Conservation (phyloP, 1,284 basidiomycete genomes). For the Sphagnurus paluster region DNA sequence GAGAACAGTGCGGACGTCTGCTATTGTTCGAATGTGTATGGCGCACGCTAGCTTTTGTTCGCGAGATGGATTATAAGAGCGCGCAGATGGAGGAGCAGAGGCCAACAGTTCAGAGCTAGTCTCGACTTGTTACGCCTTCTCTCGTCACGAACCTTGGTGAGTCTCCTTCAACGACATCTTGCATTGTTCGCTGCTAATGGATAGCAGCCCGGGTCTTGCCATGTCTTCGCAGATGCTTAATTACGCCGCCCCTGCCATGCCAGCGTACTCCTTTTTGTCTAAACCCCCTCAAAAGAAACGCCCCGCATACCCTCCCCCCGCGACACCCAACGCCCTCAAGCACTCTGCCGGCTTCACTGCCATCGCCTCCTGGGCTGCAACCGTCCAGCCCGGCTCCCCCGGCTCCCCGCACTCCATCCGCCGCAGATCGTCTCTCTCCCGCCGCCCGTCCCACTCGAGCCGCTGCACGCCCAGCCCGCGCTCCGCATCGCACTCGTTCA, state of each 20-base stretch:
- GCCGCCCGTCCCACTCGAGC: conserved; percentile 30
- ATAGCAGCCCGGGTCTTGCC: background rate
- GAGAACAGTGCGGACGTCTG: background rate
- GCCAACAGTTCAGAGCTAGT: conserved; percentile 7
- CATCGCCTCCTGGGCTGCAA: conserved; percentile 51
- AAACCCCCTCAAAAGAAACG: conserved; percentile 39
- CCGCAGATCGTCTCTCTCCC: conserved; percentile 12
- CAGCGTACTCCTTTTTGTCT: conserved; percentile 39
- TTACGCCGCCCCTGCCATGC: background rate
- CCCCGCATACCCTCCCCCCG: conserved; percentile 24
- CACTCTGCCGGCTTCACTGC: conserved; percentile 18
- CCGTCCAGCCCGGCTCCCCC: conserved; percentile 69
- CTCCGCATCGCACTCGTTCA: conserved; percentile 35
- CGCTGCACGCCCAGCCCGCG: conserved; percentile 31
- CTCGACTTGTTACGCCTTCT: conserved; percentile 8
- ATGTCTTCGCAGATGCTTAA: conserved; percentile 11
- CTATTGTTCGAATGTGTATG: conserved; percentile 7
- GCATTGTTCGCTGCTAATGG: conserved; percentile 11
- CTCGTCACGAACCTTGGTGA: background rate
- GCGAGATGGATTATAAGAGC: conserved; percentile 3
- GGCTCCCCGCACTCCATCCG: conserved; percentile 44
- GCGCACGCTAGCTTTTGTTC: background rate
- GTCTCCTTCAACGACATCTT: background rate
- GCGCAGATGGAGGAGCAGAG: background rate
- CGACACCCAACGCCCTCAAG: conserved; percentile 15